Base-by-base conservation (phyloP, 2,329 filamentous ascomycete species). In the Colletotrichum sp. region DNA sequence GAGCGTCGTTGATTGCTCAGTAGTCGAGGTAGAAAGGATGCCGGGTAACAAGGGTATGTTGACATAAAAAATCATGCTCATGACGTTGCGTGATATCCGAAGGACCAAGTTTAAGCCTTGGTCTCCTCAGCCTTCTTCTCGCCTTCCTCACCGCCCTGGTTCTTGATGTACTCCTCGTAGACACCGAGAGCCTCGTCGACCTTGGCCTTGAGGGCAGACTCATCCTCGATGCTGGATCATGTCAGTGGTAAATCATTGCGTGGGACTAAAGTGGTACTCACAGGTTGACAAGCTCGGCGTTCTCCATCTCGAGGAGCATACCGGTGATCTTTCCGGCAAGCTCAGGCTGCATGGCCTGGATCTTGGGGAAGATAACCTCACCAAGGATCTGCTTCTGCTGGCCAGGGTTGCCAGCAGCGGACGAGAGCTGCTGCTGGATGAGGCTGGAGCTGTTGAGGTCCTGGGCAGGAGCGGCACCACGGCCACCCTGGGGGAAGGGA, bases 261-360 rank as follows among this genome's bases (percentile, higher is more conserved):
- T 39, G 21, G 8, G 30, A 26, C 52, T 32, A 18, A 21, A 7
- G 2, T 12, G 65, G 66, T 79, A 95, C 96, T 95, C 94, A 98
- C 95, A 99, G 92, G 88, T 95, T 95, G 84, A 99, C 91, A 82
- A 99, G 90, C 90, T 99, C 97, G 74, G 90, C 86, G 88, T 99
- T 99, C 83, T 99, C 97, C 97, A 99, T 99, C 92, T 99, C 97
- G 82, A 99, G 89, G 82, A 99, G 94, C 97, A 99, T 99, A 88
- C 97, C 97, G 78, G 97, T 99, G 86, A 99, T 99, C 94, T 99
- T 99, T 85, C 97, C 97, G 78, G 97, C 97, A 83, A 99, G 91
- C 82, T 98, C 96, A 77, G 96, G 95, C 90, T 99, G 97, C 87
- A 98, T 94, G 80, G 92, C 93, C 86, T 96, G 93, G 83, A 99